A percentile compares a stretch with the other conserved stretches of the same genome.
Conservation (phyloP, 768 basidiomycete species). For the Lactarius sanguifluus region DNA sequence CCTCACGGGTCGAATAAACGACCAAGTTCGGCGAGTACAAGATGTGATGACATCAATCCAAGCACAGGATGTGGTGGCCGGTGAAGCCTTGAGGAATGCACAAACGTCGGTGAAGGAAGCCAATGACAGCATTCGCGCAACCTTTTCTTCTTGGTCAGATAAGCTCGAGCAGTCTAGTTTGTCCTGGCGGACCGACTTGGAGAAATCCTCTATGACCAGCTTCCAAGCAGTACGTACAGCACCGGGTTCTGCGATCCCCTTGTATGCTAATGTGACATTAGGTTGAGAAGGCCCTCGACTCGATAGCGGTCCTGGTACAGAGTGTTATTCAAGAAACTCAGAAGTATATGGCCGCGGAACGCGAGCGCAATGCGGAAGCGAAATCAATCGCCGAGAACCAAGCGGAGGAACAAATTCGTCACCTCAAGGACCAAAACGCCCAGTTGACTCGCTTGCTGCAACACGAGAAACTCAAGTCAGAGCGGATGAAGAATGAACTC, state of each 20-base stretch:
- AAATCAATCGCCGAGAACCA: conserved; percentile 49
- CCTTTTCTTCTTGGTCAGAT: conserved; percentile 57
- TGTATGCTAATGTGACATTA: conserved; percentile 29
- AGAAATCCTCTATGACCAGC: conserved; percentile 44
- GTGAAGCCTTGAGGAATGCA: conserved; percentile 50
- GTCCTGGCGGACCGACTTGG: conserved; percentile 48
- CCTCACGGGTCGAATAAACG: conserved; percentile 54
- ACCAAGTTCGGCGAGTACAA: conserved; percentile 56
- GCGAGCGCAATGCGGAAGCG: conserved; percentile 49
- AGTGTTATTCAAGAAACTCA: conserved; percentile 56
- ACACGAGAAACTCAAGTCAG: conserved; percentile 63
- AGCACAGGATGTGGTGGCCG: conserved; percentile 53
- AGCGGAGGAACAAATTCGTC: conserved; percentile 53
- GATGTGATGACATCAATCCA: conserved; percentile 54
- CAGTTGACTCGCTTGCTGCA: conserved; percentile 59
- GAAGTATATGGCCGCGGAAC: conserved; percentile 56
- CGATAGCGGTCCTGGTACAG: conserved; percentile 61
- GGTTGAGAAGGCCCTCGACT: conserved; percentile 58
- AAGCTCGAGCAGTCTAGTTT: conserved; percentile 50
- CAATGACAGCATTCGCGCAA: conserved; percentile 51
- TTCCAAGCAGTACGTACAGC: conserved; percentile 43
- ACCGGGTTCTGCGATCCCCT: neutral
- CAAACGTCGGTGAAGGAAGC: conserved; percentile 52
- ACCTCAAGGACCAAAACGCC: conserved; percentile 70
- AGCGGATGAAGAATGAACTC: conserved; percentile 68